Conservation (phyloP, 345 rosid species). For the Salix udensis region DNA sequence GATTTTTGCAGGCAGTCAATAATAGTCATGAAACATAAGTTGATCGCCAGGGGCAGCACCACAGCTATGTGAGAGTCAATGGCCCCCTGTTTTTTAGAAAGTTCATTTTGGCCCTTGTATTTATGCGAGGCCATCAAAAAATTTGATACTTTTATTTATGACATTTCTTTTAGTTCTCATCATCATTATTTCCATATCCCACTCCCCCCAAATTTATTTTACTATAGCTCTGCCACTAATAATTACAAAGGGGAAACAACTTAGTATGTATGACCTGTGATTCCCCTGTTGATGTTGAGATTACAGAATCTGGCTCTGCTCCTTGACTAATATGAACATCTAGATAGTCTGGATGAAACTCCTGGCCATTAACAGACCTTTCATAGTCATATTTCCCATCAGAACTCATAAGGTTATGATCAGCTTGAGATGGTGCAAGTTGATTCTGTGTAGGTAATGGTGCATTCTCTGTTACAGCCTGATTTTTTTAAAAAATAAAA, state of each 20-base stretch:
- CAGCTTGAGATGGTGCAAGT: conserved; percentile 48
- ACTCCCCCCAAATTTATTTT: too few relatives aligned
- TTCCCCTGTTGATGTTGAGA: conserved; percentile 49
- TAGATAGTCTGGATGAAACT: conserved; percentile 44
- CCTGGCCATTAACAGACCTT: conserved; percentile 51
- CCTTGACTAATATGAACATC: conserved; percentile 51
- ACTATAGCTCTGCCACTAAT: background rate
- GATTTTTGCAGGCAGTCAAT: conserved; percentile 7
- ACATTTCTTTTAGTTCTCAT: too few relatives aligned
- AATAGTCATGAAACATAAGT: background rate
- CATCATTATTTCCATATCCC: too few relatives aligned
- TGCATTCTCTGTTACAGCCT: conserved; percentile 54
- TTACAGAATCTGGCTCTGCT: conserved; percentile 42
- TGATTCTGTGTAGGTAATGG: conserved; percentile 49
- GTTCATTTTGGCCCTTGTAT: too few relatives aligned
- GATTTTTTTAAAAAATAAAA: conserved; percentile 3
- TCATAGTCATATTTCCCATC: conserved; percentile 58
- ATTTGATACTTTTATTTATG: too few relatives aligned
- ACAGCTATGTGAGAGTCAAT: too few relatives aligned
- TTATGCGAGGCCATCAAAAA: too few relatives aligned
- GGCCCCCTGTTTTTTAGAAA: too few relatives aligned
- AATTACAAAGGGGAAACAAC: conserved; percentile 11
- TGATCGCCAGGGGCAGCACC: background rate
- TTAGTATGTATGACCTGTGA: conserved; percentile 44
- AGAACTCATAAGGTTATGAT: conserved; percentile 41